Percentiles rank a stretch among this genome's conserved stretches.
Evolutionary conservation across 2,329 filamentous ascomycete genomes (phyloP).

Genomic region (Calonectria pseudoturangicola): DNA sequence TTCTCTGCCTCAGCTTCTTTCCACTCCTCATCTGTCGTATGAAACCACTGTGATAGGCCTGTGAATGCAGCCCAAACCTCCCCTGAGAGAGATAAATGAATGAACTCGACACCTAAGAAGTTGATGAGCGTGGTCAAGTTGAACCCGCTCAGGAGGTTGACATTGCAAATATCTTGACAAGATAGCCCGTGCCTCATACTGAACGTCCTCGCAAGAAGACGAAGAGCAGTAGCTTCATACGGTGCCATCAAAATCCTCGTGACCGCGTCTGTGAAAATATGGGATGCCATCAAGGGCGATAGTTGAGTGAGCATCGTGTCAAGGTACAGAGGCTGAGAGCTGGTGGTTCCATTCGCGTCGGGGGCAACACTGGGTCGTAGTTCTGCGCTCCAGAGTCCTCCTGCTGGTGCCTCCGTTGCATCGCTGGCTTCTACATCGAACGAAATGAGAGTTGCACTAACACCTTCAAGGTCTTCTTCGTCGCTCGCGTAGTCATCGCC

Average conservation of each 20-base stretch:
- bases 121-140: slow-evolving; percentile 65
- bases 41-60: slow-evolving; percentile 61
- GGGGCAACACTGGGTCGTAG: slow-evolving; percentile 69
- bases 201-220: slow-evolving; percentile 66
- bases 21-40: slow-evolving; percentile 67
- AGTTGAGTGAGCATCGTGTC: slow-evolving; percentile 71
- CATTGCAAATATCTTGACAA: slow-evolving; percentile 62
- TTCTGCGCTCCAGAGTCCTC: slow-evolving; percentile 76
- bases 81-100: slow-evolving; percentile 65
- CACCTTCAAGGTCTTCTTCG: slow-evolving; percentile 73
- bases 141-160: slow-evolving; percentile 61
- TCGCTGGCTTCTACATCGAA: slow-evolving; percentile 77
- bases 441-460: slow-evolving; percentile 75
- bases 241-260: slow-evolving; percentile 67
- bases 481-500: slow-evolving; percentile 73
- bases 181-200: slow-evolving; percentile 62
- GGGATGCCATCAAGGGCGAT: slow-evolving; percentile 68
- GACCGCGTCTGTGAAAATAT: slow-evolving; percentile 66
- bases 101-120: slow-evolving; percentile 66
- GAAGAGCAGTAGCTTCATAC: slow-evolving; percentile 67
- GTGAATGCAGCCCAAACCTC: slow-evolving; percentile 68
- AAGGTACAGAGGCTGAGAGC: slow-evolving; percentile 62
- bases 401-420: slow-evolving; percentile 69
- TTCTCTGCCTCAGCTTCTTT: slow-evolving; percentile 56
- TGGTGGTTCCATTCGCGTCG: slow-evolving; percentile 53